A percentile compares a stretch with the other conserved stretches of the same genome.
Evolutionary conservation across 306 rosid species (phyloP).

Genomic region (Cucurbita moschata): DNA sequence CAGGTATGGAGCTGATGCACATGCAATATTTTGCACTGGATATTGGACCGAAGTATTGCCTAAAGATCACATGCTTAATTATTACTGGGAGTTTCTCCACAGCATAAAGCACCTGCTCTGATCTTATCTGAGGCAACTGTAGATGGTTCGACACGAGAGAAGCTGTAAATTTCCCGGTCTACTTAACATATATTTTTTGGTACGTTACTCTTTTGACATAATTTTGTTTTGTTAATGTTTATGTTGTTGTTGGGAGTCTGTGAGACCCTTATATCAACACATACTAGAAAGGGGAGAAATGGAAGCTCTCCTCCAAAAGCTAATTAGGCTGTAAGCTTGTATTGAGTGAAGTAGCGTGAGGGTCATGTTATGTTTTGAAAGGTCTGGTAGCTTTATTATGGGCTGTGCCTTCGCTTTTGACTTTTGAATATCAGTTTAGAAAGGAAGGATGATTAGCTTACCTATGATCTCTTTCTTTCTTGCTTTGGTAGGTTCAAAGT

Average conservation of each 20-base stretch:
- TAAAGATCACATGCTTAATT: conserved; percentile 26
- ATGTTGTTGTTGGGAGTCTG: not conserved
- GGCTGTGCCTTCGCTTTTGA: not conserved
- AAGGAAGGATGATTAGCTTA: no score
- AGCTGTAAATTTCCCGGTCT: not conserved
- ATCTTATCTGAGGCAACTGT: not conserved
- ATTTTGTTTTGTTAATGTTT: not conserved
- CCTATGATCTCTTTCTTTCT: no score
- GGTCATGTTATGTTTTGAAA: not conserved
- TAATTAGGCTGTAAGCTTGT: not conserved
- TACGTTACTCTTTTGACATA: not conserved
- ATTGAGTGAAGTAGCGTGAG: not conserved
- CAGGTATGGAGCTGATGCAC: conserved; percentile 63
- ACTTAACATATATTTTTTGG: not conserved
- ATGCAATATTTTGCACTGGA: conserved; percentile 50
- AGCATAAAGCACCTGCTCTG: not conserved
- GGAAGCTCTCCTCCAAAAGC: not conserved
- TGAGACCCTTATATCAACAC: not conserved
- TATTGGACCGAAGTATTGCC: conserved; percentile 34
- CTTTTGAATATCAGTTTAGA: no score
- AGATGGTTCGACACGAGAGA: not conserved
- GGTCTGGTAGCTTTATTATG: not conserved
- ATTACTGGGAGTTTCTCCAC: conserved; percentile 39
- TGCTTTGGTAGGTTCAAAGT: no score
- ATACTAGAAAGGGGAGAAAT: not conserved